Evolutionary conservation across 176 grass and related monocot genomes (phyloP).

Genomic region (Oryza australiensis): DNA sequence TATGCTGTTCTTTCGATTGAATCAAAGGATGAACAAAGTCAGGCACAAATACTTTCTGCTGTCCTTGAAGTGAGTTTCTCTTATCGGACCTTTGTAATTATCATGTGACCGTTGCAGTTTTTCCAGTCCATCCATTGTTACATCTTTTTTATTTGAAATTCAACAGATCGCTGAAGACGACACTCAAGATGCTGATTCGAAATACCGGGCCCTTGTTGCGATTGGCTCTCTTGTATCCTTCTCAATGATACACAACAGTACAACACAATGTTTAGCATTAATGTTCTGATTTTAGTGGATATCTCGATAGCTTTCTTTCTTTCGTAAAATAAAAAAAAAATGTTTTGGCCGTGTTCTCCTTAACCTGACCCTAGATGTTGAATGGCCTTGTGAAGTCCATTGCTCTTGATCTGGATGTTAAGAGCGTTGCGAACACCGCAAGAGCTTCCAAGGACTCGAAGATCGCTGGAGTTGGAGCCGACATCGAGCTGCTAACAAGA

Average conservation of each 20-base stretch:
- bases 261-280: background rate
- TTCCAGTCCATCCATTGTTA: constrained; percentile 10
- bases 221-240: constrained; percentile 97
- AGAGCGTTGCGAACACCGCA: constrained; percentile 61
- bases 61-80: constrained; percentile 63
- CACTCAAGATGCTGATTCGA: constrained; percentile 74
- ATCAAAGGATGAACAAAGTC: constrained; percentile 84
- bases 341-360: constrained; percentile 32
- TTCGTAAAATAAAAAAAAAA: background rate
- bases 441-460: constrained; percentile 72
- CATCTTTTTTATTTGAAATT: constrained; percentile 40
- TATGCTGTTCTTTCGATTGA: constrained; percentile 87
- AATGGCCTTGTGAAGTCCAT: constrained; percentile 82
- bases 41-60: constrained; percentile 89
- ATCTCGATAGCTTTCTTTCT: background rate
- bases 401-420: constrained; percentile 86
- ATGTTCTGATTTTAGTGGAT: background rate
- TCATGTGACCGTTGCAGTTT: background rate
- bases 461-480: constrained; percentile 77
- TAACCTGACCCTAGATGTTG: constrained; percentile 76
- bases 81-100: background rate
- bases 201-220: constrained; percentile 79
- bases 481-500: constrained; percentile 77
- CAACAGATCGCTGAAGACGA: constrained; percentile 86
- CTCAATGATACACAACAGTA: constrained; percentile 26